These are phyloP conservation scores for Psilocybe tampanensis DNA, from an alignment of 768 basidiomycete species.

Conservation along the genomic window DNA sequence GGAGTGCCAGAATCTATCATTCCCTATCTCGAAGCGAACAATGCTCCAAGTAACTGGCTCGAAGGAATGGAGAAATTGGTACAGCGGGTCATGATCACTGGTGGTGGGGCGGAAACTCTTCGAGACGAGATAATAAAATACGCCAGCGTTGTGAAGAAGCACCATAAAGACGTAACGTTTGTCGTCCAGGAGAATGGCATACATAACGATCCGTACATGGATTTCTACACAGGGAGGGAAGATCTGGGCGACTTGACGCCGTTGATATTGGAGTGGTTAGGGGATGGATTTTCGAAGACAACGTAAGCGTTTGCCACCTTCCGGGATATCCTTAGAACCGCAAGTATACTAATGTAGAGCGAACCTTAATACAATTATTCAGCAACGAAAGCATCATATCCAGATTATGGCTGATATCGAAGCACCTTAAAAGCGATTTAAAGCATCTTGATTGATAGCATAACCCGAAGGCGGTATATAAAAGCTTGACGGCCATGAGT, in stretches of 20 bases:
- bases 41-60: slow-evolving; percentile 31
- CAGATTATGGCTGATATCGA: background rate
- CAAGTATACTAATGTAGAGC: background rate
- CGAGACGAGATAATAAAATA: slow-evolving; percentile 29
- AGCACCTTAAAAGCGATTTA: background rate
- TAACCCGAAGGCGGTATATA: slow-evolving; percentile 3
- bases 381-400: background rate
- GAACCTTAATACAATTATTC: background rate
- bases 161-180: slow-evolving; percentile 15
- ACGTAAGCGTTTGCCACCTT: background rate
- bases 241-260: slow-evolving; percentile 20
- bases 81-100: slow-evolving; percentile 28
- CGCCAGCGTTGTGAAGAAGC: slow-evolving; percentile 11
- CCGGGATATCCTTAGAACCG: background rate
- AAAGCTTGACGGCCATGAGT: background rate
- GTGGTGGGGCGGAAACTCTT: slow-evolving; percentile 29
- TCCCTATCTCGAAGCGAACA: slow-evolving; percentile 27
- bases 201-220: slow-evolving; percentile 23
- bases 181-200: slow-evolving; percentile 20
- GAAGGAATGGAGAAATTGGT: slow-evolving; percentile 24
- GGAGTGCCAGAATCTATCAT: slow-evolving; percentile 16
- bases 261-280: slow-evolving; percentile 21
- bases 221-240: slow-evolving; percentile 20
- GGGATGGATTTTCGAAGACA: slow-evolving; percentile 6
- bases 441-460: background rate